A percentile compares a stretch with the other conserved stretches of the same genome.
phyloP scores from a whole-genome alignment of 495 filamentous ascomycete species.

The Aspergillus sclerotioniger region DNA sequence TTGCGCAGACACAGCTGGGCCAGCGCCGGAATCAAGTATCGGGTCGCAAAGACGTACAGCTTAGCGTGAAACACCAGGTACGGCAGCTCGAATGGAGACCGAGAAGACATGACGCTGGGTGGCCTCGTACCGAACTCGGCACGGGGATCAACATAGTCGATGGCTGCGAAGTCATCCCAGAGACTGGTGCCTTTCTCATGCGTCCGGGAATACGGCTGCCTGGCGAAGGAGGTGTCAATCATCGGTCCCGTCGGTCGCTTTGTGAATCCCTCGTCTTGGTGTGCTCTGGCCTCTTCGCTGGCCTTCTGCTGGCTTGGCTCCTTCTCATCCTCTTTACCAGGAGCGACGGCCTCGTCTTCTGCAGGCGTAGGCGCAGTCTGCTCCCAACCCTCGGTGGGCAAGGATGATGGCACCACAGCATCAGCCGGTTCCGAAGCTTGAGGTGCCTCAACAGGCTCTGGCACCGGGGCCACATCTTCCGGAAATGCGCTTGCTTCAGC shows the following conservation, averaged over 20 bases:
- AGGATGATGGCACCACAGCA: not conserved
- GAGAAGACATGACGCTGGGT: conserved; percentile 14
- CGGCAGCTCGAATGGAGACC: conserved; percentile 25
- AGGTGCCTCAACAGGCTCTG: not conserved
- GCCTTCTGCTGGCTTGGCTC: conserved; percentile 10
- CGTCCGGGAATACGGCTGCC: conserved; percentile 30
- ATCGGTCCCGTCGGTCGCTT: conserved; percentile 26
- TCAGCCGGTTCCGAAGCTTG: conserved; percentile 11
- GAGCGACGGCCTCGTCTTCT: conserved; percentile 11
- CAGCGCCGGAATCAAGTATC: conserved; percentile 44
- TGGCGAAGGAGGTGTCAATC: conserved; percentile 46
- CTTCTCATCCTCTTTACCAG: conserved; percentile 1
- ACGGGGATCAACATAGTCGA: conserved; percentile 36
- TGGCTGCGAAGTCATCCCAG: conserved; percentile 41
- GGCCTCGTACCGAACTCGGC: conserved; percentile 12
- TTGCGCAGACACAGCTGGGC: conserved; percentile 46
- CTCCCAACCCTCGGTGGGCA: conserved; percentile 13
- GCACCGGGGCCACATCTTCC: conserved; percentile 5
- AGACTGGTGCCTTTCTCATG: conserved; percentile 36
- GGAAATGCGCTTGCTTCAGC: conserved; percentile 10
- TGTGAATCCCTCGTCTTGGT: not conserved
- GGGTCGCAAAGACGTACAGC: conserved; percentile 47
- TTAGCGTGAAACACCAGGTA: conserved; percentile 49
- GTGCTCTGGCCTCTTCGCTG: not conserved
- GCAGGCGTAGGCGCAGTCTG: conserved; percentile 10